Conservation (phyloP, 1,139 yeast species). For the Magnusiomyces sp. region DNA sequence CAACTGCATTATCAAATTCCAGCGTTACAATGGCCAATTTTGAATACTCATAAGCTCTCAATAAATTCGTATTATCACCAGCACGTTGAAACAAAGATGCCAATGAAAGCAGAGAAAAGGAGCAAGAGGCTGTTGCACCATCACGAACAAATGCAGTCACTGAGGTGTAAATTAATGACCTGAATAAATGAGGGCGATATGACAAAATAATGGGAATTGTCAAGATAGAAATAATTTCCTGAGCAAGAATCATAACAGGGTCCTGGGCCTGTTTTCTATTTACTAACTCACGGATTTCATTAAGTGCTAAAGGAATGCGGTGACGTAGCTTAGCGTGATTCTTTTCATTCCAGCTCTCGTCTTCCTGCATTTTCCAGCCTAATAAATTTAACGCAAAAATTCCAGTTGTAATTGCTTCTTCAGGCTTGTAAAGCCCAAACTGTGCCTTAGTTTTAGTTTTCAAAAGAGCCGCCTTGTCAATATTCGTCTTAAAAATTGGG, state of each 20-base stretch:
- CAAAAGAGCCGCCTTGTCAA: conserved; percentile 22
- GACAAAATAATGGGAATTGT: conserved; percentile 29
- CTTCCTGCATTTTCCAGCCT: conserved; percentile 30
- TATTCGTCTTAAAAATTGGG: conserved; percentile 17
- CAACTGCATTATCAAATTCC: conserved; percentile 33
- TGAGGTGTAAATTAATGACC: conserved; percentile 27
- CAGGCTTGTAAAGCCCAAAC: conserved; percentile 30
- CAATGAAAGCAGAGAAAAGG: conserved; percentile 29
- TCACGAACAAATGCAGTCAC: conserved; percentile 27
- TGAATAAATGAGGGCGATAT: conserved; percentile 21
- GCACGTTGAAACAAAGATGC: conserved; percentile 30
- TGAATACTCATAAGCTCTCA: conserved; percentile 36
- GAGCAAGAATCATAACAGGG: conserved; percentile 32
- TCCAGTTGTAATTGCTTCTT: conserved; percentile 32
- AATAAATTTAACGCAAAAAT: conserved; percentile 20
- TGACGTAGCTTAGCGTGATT: conserved; percentile 27
- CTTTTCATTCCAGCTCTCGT: conserved; percentile 29
- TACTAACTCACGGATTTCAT: conserved; percentile 37
- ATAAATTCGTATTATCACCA: conserved; percentile 32
- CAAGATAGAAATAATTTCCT: conserved; percentile 40
- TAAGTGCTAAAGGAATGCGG: conserved; percentile 37
- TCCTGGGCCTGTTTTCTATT: conserved; percentile 28
- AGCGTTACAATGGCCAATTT: conserved; percentile 38
- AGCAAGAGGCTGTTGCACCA: conserved; percentile 31
- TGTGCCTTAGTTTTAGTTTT: conserved; percentile 38